Evolutionary conservation across 371 early-diverging fungal genomes (phyloP).

Genomic region (Zychaea mexicana): DNA sequence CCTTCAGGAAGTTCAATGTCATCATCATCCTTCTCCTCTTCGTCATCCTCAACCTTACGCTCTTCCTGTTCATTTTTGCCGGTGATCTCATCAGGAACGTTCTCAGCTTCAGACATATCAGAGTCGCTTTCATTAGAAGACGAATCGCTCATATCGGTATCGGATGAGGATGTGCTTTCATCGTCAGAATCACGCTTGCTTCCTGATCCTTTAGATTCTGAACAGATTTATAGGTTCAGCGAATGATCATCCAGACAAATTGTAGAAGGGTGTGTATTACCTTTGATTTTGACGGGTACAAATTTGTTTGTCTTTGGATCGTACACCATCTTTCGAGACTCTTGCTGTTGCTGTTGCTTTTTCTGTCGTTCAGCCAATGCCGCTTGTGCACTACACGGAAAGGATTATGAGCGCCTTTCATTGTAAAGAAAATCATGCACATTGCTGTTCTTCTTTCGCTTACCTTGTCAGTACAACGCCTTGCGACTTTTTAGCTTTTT

Average conservation of each 20-base stretch:
- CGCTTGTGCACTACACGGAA: conserved; percentile 33
- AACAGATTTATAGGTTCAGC: too few relatives aligned
- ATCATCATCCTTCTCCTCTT: conserved; percentile 11
- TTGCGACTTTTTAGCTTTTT: conserved; percentile 44
- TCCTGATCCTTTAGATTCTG: background rate
- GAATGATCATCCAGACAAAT: too few relatives aligned
- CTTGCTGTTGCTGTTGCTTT: conserved; percentile 35
- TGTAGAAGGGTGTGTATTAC: conserved; percentile 15
- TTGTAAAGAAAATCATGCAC: too few relatives aligned
- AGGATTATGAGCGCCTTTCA: too few relatives aligned
- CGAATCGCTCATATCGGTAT: conserved; percentile 16
- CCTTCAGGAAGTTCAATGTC: conserved; percentile 20
- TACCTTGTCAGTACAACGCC: conserved; percentile 4
- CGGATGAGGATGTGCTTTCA: conserved; percentile 3
- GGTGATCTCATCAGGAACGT: too few relatives aligned
- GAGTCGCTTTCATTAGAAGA: conserved; percentile 14
- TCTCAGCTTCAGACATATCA: background rate
- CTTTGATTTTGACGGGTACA: conserved; percentile 47
- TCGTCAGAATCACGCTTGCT: background rate
- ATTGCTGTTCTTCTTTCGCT: background rate
- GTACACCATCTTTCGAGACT: conserved; percentile 45
- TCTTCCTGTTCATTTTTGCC: background rate
- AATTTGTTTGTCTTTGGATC: conserved; percentile 47
- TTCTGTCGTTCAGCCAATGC: conserved; percentile 41
- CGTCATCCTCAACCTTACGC: conserved; percentile 7